Conservation (phyloP, 2,329 filamentous ascomycete species). For the Gremmenia infestans region DNA sequence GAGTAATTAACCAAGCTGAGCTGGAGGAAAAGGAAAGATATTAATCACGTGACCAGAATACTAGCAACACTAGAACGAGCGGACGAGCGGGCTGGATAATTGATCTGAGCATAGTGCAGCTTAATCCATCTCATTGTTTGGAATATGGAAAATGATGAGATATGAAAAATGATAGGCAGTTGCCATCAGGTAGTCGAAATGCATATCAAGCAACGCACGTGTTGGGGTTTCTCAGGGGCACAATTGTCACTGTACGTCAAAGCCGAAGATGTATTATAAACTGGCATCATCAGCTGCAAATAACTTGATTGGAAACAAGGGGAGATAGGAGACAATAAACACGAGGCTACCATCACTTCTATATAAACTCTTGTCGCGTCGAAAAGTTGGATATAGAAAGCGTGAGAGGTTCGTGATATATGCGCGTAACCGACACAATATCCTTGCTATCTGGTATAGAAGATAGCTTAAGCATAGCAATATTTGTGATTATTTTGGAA, state of each 20-base stretch:
- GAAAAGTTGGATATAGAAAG: background rate
- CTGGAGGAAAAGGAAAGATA: no score
- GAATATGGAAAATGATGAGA: no score
- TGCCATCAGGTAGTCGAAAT: no score
- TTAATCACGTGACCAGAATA: no score
- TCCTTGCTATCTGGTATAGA: background rate
- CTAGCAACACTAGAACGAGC: no score
- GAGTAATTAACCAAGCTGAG: no score
- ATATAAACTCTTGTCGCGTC: background rate
- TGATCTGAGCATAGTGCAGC: no score
- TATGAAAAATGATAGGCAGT: no score
- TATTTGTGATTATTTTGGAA: background rate
- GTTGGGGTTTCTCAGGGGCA: no score
- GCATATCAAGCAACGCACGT: no score
- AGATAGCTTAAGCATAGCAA: background rate
- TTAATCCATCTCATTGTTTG: no score
- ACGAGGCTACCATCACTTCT: background rate
- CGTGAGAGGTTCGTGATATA: background rate
- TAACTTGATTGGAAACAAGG: background rate
- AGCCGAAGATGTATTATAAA: background rate
- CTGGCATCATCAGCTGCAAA: background rate
- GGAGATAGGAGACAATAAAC: background rate
- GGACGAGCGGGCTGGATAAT: no score
- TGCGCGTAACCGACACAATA: background rate
- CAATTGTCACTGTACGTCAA: background rate